phyloP scores from a whole-genome alignment of 2,329 filamentous ascomycete species.

The Talaromyces pinophilus region DNA sequence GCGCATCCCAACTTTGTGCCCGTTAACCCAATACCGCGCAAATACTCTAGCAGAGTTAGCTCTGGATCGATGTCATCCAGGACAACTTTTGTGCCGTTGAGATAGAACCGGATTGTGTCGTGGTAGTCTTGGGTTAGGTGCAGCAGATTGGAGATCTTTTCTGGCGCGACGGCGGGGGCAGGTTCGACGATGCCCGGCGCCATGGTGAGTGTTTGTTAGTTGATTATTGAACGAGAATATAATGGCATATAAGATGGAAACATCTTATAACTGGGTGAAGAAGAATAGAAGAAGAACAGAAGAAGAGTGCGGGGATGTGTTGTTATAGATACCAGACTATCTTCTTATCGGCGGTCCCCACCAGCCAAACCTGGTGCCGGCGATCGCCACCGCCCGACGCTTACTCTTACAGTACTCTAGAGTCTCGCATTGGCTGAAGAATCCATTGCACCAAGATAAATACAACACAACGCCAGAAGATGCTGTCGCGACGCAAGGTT shows the following conservation, averaged over 20 bases:
- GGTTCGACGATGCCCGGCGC: conserved; percentile 57
- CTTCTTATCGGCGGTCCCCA: conserved; percentile 16
- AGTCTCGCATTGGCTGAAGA: not conserved
- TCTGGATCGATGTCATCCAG: conserved; percentile 89
- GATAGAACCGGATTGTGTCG: conserved; percentile 86
- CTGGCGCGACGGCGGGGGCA: conserved; percentile 46
- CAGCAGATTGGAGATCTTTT: conserved; percentile 52
- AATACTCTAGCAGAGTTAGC: conserved; percentile 86
- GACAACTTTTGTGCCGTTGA: conserved; percentile 88
- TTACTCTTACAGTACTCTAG: not conserved
- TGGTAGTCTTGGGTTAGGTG: conserved; percentile 75
- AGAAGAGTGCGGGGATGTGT: not conserved
- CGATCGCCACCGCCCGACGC: conserved; percentile 27
- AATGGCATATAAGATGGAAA: not conserved
- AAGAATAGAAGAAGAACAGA: not conserved
- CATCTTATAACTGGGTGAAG: not conserved
- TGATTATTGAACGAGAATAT: not conserved
- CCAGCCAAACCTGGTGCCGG: conserved; percentile 13
- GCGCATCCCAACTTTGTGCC: conserved; percentile 96
- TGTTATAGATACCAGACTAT: not conserved
- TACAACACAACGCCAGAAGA: conserved; percentile 13
- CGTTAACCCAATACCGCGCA: conserved; percentile 87
- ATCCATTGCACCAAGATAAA: not conserved
- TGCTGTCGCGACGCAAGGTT: conserved; percentile 10
- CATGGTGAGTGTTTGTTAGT: conserved; percentile 44